Conservation (phyloP, 1,284 basidiomycete species). For the Cutaneotrichosporon arboriforme region DNA sequence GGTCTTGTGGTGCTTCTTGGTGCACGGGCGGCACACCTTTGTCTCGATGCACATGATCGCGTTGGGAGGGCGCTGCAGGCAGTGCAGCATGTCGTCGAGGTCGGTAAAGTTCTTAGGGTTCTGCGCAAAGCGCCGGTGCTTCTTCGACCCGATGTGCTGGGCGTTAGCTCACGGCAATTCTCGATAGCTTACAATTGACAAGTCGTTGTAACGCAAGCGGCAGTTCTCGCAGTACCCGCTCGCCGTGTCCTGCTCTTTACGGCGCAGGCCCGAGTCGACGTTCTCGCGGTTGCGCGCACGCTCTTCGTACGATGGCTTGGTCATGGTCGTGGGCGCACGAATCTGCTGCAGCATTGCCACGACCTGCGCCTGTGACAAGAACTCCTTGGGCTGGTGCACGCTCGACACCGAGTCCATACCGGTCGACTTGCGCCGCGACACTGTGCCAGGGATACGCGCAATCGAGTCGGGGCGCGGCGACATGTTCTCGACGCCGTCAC, state of each 20-base stretch:
- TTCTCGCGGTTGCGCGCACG: constrained; percentile 34
- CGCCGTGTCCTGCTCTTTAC: constrained; percentile 68
- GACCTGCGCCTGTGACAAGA: constrained; percentile 37
- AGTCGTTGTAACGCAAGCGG: constrained; percentile 81
- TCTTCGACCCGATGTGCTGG: constrained; percentile 71
- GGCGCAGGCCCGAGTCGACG: constrained; percentile 34
- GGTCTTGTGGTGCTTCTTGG: constrained; percentile 16
- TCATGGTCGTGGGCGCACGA: constrained; percentile 24
- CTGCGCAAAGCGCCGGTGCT: constrained; percentile 79
- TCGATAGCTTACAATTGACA: constrained; percentile 61
- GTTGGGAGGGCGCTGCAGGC: constrained; percentile 63
- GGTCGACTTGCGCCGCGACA: constrained; percentile 14
- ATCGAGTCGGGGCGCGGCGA: neutral
- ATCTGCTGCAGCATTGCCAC: constrained; percentile 36
- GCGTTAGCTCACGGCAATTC: neutral
- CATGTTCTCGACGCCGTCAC: neutral
- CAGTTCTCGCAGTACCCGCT: constrained; percentile 98
- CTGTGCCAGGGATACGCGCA: neutral
- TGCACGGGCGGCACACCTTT: constrained; percentile 23
- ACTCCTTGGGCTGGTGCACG: constrained; percentile 22
- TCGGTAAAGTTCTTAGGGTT: constrained; percentile 74
- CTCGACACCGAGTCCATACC: constrained; percentile 7
- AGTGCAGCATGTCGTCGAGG: constrained; percentile 71
- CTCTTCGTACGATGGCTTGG: constrained; percentile 23
- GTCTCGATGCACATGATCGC: constrained; percentile 20